phyloP scores from a whole-genome alignment of 192 early-diverging fungal species.

The Martensiomyces pterosporus region DNA sequence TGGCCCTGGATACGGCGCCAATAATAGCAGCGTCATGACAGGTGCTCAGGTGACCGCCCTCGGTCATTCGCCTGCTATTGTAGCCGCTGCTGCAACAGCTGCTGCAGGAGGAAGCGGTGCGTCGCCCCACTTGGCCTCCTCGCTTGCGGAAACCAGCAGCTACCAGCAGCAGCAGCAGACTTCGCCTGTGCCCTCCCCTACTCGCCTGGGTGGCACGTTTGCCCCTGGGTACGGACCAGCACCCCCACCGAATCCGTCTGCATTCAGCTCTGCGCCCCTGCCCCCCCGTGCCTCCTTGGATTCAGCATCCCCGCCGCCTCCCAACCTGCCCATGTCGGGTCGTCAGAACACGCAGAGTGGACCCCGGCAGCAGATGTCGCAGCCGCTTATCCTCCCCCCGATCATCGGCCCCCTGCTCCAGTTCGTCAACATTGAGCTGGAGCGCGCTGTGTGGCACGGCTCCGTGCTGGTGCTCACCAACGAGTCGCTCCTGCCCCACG shows the following conservation, averaged over 20 bases:
- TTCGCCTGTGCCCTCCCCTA: no score
- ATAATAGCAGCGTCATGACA: slow-evolving; percentile 20
- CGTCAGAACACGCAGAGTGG: slow-evolving; percentile 3
- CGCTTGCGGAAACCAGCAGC: no score
- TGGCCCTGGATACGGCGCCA: no score
- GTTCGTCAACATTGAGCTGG: slow-evolving; percentile 47
- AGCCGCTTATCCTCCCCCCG: slow-evolving; percentile 25
- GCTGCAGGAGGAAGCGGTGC: no score
- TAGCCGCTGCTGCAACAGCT: no score
- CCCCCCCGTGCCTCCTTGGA: no score
- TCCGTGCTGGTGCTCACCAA: slow-evolving; percentile 46
- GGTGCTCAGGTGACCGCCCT: no score
- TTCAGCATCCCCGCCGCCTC: no score
- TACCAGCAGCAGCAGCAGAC: slow-evolving; percentile 6
- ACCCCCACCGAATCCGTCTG: slow-evolving; percentile 3
- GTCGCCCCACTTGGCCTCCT: no score
- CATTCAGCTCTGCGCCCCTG: background rate
- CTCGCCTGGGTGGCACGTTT: slow-evolving; percentile 23
- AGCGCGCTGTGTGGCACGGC: slow-evolving; percentile 43
- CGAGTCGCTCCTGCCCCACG: slow-evolving; percentile 39
- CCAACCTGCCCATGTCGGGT: background rate
- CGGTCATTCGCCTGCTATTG: no score
- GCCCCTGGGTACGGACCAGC: slow-evolving; percentile 39
- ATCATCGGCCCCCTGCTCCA: slow-evolving; percentile 46
- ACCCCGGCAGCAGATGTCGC: slow-evolving; percentile 12